Evolutionary conservation across 1,139 yeast genomes (phyloP).

Genomic region (Yamadazyma atlantica): DNA sequence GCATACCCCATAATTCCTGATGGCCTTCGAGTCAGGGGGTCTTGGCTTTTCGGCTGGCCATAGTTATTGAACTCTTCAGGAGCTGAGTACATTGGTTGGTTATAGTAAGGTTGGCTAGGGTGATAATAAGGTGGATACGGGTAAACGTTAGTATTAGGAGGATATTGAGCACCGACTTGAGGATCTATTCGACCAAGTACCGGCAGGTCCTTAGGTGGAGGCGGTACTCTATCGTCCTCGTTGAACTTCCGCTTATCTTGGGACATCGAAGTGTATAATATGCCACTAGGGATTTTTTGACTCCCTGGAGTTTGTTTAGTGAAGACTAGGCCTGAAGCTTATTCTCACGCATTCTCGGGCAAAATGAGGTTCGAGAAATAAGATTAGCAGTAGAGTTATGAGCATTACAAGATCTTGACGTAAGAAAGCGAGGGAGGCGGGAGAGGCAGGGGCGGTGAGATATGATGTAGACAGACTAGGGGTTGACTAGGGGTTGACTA

Average conservation of each 20-base stretch:
- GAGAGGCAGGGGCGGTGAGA: too few relatives aligned
- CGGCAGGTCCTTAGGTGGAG: background rate
- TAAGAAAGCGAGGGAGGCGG: too few relatives aligned
- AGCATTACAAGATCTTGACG: too few relatives aligned
- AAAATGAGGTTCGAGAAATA: too few relatives aligned
- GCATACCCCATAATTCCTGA: background rate
- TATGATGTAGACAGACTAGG: too few relatives aligned
- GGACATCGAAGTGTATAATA: background rate
- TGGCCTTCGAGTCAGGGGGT: background rate
- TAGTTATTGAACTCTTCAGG: slow-evolving; percentile 1
- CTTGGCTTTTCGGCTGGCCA: slow-evolving; percentile 1
- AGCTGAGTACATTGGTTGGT: slow-evolving; percentile 9
- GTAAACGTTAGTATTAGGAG: background rate
- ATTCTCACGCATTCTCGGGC: too few relatives aligned
- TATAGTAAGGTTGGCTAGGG: slow-evolving; percentile 3
- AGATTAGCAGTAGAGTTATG: too few relatives aligned
- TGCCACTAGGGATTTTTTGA: background rate
- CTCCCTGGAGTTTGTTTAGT: too few relatives aligned
- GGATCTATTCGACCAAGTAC: background rate
- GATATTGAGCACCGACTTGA: background rate
- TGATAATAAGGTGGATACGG: slow-evolving; percentile 3
- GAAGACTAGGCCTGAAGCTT: too few relatives aligned
- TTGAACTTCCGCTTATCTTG: slow-evolving; percentile 1
- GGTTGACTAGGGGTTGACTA: too few relatives aligned
- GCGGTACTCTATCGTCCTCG: background rate